These are phyloP conservation scores for Barnettozyma populi DNA, from an alignment of 805 yeast species.

Conservation along the genomic window DNA sequence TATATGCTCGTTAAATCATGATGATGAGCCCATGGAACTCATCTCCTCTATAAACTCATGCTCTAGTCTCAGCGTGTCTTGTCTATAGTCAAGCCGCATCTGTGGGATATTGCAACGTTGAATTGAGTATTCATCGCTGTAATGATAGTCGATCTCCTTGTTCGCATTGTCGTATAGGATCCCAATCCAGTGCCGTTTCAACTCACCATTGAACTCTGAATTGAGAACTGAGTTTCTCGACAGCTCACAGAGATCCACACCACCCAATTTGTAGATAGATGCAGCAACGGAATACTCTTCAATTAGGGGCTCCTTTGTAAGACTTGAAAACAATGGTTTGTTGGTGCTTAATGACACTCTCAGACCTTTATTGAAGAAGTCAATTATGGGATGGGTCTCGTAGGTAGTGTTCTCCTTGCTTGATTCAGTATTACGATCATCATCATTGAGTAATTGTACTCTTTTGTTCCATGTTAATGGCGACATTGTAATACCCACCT, in stretches of 20 bases:
- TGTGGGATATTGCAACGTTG: conserved; percentile 26
- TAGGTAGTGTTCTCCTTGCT: conserved; percentile 11
- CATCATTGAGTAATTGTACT: conserved; percentile 20
- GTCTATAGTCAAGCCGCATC: conserved; percentile 24
- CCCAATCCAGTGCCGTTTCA: conserved; percentile 28
- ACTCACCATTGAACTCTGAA: conserved; percentile 21
- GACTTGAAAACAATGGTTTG: conserved; percentile 23
- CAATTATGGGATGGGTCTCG: conserved; percentile 19
- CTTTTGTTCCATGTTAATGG: conserved; percentile 28
- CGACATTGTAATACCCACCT: conserved; percentile 26
- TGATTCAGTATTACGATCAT: conserved; percentile 14
- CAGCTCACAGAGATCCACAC: conserved; percentile 25
- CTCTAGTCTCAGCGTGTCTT: conserved; percentile 19
- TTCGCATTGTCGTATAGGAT: conserved; percentile 9
- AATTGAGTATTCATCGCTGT: conserved; percentile 22
- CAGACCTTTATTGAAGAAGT: conserved; percentile 24
- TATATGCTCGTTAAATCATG: background rate
- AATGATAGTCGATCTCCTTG: conserved; percentile 9
- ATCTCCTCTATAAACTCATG: conserved; percentile 13
- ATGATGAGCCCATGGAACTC: background rate
- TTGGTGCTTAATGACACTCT: conserved; percentile 21
- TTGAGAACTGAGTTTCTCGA: conserved; percentile 24
- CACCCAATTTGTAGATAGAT: conserved; percentile 21
- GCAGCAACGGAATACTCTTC: conserved; percentile 26
- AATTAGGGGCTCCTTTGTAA: conserved; percentile 26